Evolutionary conservation across 202 grass and related monocot genomes (phyloP).

Genomic region (Panicum hallii): DNA sequence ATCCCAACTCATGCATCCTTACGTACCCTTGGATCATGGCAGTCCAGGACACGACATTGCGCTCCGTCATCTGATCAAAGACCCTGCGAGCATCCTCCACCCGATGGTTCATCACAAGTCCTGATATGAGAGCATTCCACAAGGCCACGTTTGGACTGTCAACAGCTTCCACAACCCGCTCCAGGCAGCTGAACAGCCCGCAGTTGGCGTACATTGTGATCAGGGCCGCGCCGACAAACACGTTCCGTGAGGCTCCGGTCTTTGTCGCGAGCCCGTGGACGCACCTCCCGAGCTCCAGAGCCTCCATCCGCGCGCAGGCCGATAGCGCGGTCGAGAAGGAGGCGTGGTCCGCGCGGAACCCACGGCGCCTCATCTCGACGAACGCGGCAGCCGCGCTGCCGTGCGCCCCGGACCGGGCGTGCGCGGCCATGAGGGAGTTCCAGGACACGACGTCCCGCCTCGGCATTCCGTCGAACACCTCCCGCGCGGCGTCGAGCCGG

Average conservation of each 20-base stretch:
- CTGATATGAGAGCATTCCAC: conserved; percentile 69
- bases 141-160: conserved; percentile 47
- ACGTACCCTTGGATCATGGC: conserved; percentile 65
- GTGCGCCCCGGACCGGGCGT: conserved; percentile 24
- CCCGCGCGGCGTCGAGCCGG: conserved; percentile 35
- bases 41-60: conserved; percentile 70
- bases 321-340: conserved; percentile 59
- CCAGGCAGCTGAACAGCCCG: conserved; percentile 36
- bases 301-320: conserved; percentile 46
- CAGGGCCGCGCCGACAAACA: conserved; percentile 70
- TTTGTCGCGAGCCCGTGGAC: conserved; percentile 58
- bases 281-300: conserved; percentile 50
- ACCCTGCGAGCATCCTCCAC: conserved; percentile 50
- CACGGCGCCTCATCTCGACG: conserved; percentile 22
- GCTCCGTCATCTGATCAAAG: conserved; percentile 47
- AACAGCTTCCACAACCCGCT: conserved; percentile 35
- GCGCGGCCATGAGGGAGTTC: conserved; percentile 63
- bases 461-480: conserved; percentile 65
- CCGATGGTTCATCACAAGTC: conserved; percentile 52
- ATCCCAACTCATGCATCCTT: conserved; percentile 25
- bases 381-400: conserved; percentile 2
- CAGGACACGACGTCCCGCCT: conserved; percentile 52
- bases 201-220: conserved; percentile 66
- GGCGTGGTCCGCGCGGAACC: conserved; percentile 45
- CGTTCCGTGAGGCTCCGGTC: conserved; percentile 27